phyloP scores from a whole-genome alignment of 805 yeast species.

The Saturnispora mendoncae region DNA sequence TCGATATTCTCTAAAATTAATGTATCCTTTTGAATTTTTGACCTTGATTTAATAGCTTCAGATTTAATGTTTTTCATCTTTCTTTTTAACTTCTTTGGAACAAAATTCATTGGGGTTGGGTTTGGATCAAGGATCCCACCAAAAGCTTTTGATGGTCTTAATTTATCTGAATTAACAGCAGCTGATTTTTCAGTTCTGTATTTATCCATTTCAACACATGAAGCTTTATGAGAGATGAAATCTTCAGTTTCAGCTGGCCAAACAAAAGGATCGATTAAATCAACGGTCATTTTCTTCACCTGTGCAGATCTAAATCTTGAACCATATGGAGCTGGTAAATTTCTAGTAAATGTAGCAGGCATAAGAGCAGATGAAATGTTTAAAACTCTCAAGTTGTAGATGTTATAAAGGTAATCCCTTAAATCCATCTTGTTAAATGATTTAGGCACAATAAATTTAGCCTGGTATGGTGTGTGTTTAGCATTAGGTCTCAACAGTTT shows the following conservation, averaged over 20 bases:
- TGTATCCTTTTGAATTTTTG: conserved; percentile 24
- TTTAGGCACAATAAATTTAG: conserved; percentile 90
- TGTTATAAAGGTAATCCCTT: conserved; percentile 84
- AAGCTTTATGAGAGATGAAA: conserved; percentile 25
- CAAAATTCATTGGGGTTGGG: conserved; percentile 56
- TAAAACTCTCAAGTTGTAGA: conserved; percentile 85
- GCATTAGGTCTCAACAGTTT: conserved; percentile 84
- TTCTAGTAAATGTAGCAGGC: conserved; percentile 58
- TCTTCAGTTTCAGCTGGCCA: conserved; percentile 68
- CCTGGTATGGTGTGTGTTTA: conserved; percentile 95
- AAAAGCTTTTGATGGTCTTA: conserved; percentile 62
- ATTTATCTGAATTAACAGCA: conserved; percentile 53
- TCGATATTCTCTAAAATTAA: conserved; percentile 25
- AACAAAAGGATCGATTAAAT: conserved; percentile 88
- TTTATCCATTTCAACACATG: conserved; percentile 39
- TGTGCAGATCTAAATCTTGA: conserved; percentile 75
- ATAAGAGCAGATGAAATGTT: conserved; percentile 79
- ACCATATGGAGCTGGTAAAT: conserved; percentile 41
- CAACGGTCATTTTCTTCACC: conserved; percentile 92
- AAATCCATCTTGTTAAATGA: conserved; percentile 89
- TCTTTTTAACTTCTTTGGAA: conserved; percentile 42
- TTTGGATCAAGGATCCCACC: conserved; percentile 54
- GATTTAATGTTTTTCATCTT: conserved; percentile 39
- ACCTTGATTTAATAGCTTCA: conserved; percentile 24
- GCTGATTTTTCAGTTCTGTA: conserved; percentile 44